Conservation (phyloP, 106 monocot species). For the Hemerocallis citrina region DNA sequence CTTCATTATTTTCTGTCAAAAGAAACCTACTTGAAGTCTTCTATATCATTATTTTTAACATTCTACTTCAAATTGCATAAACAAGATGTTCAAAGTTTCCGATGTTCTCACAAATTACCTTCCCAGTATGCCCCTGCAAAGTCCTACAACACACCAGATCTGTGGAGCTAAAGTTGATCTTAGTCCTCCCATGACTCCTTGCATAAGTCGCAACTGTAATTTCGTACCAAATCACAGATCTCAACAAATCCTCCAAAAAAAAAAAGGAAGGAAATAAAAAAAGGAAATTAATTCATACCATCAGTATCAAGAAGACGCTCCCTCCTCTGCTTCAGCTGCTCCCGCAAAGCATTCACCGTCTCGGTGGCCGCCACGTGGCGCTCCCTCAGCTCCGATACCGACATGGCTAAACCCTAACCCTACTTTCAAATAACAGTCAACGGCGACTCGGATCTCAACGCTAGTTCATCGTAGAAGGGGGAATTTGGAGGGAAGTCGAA, state of each 20-base stretch:
- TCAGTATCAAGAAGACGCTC: constrained; percentile 77
- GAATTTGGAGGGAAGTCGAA: too few species aligned
- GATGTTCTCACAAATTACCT: too few species aligned
- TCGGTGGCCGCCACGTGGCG: constrained; percentile 61
- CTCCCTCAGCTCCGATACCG: constrained; percentile 75
- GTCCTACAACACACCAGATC: constrained; percentile 94
- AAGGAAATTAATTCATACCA: constrained; percentile 22
- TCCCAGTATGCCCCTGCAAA: constrained; percentile 83
- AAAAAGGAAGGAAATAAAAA: background rate
- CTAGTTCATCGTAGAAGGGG: too few species aligned
- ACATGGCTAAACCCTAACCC: constrained; percentile 31
- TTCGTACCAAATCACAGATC: constrained; percentile 6
- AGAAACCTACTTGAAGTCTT: too few species aligned
- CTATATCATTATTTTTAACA: too few species aligned
- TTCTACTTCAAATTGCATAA: too few species aligned
- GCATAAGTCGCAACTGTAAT: constrained; percentile 62
- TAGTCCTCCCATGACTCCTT: constrained; percentile 44
- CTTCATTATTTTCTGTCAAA: too few species aligned
- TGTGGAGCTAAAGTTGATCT: constrained; percentile 58
- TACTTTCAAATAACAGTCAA: too few species aligned
- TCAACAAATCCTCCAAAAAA: background rate
- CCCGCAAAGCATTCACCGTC: constrained; percentile 58
- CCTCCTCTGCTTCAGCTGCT: constrained; percentile 51
- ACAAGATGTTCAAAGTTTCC: too few species aligned
- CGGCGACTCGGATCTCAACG: too few species aligned